Evolutionary conservation across 768 basidiomycete species (phyloP).

Genomic region (Boletus eberwhitei): DNA sequence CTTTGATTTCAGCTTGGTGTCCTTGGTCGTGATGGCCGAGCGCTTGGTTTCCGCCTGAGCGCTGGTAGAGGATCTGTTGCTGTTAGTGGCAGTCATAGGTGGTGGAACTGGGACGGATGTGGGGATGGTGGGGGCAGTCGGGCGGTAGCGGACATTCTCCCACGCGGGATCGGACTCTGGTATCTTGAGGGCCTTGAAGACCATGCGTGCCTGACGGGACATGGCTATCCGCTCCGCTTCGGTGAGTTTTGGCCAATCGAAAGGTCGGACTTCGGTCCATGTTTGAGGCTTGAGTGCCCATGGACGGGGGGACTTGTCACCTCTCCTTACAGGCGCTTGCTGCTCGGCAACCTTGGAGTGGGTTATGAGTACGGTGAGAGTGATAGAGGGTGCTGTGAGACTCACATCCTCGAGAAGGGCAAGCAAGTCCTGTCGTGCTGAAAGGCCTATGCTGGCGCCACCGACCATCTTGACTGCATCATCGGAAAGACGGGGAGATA

Average conservation of each 20-base stretch:
- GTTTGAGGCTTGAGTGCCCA: conserved; percentile 55
- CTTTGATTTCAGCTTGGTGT: conserved; percentile 41
- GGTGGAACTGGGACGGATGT: conserved; percentile 16
- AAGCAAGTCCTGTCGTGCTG: conserved; percentile 41
- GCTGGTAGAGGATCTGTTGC: conserved; percentile 21
- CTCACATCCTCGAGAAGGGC: conserved; percentile 51
- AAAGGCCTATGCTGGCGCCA: conserved; percentile 34
- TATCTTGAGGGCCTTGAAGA: conserved; percentile 49
- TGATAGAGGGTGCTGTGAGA: not conserved
- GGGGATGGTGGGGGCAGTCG: conserved; percentile 11
- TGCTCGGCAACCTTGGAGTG: conserved; percentile 50
- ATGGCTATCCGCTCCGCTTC: conserved; percentile 48
- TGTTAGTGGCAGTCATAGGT: conserved; percentile 16
- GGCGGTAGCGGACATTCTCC: conserved; percentile 46
- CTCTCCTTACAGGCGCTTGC: conserved; percentile 29
- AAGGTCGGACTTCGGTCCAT: conserved; percentile 72
- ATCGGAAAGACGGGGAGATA: conserved; percentile 43
- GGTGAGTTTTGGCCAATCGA: conserved; percentile 52
- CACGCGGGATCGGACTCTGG: conserved; percentile 62
- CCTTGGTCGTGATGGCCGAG: conserved; percentile 41
- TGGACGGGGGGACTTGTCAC: conserved; percentile 35
- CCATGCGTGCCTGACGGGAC: conserved; percentile 49
- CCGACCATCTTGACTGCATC: conserved; percentile 44
- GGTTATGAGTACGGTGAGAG: not conserved
- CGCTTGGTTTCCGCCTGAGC: conserved; percentile 41